These are phyloP conservation scores for Aspergillus piperis DNA, from an alignment of 2,329 filamentous ascomycete species.

Conservation along the genomic window DNA sequence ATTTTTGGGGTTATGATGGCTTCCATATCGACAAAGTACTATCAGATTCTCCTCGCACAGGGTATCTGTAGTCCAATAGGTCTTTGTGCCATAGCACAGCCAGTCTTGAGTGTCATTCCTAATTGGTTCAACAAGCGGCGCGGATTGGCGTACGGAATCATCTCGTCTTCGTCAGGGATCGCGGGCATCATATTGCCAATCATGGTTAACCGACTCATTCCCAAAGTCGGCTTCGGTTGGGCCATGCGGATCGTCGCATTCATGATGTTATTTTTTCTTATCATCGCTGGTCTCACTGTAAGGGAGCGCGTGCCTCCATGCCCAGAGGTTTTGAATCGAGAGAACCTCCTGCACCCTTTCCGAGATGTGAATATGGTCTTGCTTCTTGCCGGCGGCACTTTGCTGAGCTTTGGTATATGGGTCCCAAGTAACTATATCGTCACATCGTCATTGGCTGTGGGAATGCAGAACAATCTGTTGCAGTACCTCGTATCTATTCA, in stretches of 20 bases:
- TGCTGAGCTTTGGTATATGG: conserved; percentile 35
- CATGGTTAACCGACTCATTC: conserved; percentile 56
- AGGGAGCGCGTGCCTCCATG: conserved; percentile 45
- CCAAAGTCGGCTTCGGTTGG: conserved; percentile 54
- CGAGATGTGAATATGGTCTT: conserved; percentile 28
- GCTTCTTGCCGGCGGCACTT: conserved; percentile 22
- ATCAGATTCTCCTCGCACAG: conserved; percentile 56
- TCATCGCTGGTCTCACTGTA: conserved; percentile 54
- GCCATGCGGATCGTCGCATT: conserved; percentile 58
- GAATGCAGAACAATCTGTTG: conserved; percentile 20
- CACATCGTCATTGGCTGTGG: conserved; percentile 18
- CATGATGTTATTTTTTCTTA: conserved; percentile 58
- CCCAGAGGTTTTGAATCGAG: background rate
- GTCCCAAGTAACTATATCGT: conserved; percentile 27
- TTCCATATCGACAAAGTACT: conserved; percentile 54
- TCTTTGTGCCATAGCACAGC: conserved; percentile 50
- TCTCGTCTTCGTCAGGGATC: conserved; percentile 53
- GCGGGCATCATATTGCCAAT: conserved; percentile 61
- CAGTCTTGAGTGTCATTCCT: conserved; percentile 31
- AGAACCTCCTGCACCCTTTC: conserved; percentile 23
- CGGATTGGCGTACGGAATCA: conserved; percentile 56
- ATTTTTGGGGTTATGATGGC: conserved; percentile 63
- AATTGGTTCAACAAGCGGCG: conserved; percentile 55
- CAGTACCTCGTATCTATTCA: conserved; percentile 25
- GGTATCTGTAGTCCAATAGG: conserved; percentile 53